Conservation (phyloP, 257 asterid genomes). For the Gentiana dahurica region DNA sequence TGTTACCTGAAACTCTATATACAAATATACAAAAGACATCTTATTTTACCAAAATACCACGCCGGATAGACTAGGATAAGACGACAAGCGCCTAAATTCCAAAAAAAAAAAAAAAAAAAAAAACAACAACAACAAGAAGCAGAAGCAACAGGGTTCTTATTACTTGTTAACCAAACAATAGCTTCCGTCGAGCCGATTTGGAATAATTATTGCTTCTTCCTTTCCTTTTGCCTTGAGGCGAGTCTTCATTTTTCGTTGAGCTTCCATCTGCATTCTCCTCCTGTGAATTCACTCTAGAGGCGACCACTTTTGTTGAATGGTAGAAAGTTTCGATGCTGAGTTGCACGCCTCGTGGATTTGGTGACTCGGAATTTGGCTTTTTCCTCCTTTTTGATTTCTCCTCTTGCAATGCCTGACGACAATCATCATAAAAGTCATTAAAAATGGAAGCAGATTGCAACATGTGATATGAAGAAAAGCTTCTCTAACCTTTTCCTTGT, state of each 20-base stretch:
- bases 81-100: too few species aligned
- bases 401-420: conserved; percentile 59
- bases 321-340: conserved; percentile 64
- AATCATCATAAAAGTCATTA: conserved; percentile 5
- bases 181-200: conserved; percentile 75
- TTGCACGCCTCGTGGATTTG: conserved; percentile 41
- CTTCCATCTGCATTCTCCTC: conserved; percentile 22
- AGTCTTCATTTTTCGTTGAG: conserved; percentile 16
- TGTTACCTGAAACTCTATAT: too few species aligned
- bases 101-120: too few species aligned
- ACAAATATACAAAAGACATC: too few species aligned
- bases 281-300: conserved; percentile 23
- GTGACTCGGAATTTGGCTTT: conserved; percentile 30
- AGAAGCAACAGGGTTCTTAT: too few species aligned
- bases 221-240: conserved; percentile 43
- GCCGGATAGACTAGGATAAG: too few species aligned
- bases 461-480: conserved; percentile 4
- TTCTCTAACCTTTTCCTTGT: conserved; percentile 51
- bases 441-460: background rate
- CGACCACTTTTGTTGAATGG: conserved; percentile 47
- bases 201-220: conserved; percentile 31
- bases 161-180: conserved; percentile 38
- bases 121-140: too few species aligned
- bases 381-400: conserved; percentile 39
- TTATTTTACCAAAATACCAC: too few species aligned